Base-by-base conservation (phyloP, 2,329 filamentous ascomycete genomes). In the Coleophoma cylindrospora region DNA sequence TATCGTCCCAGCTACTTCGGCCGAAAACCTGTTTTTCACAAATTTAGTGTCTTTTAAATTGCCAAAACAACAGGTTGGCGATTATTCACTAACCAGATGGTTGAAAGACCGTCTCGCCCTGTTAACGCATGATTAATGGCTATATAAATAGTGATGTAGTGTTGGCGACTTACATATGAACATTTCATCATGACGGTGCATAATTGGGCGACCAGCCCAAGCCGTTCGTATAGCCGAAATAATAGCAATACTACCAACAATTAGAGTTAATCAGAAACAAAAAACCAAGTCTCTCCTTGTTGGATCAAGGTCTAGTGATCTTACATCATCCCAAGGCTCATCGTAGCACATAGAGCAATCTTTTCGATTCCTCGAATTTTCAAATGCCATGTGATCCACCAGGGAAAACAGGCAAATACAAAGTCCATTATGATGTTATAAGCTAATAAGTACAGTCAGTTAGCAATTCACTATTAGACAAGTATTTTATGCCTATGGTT, bases 381-480 rank as follows among this genome's bases (percentile, higher is more conserved):
- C 41, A 79, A 54, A 3, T 66, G 66, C 61, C 71, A 73, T 1
- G 72, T 74, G 17, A 79, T 70, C 19, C 74, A 56, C 74, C 74
- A 77, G 3, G 75, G 75, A 47, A 77, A 74, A 9, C 64, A 49
- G 0, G 76, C 74, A 55, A 79, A 72, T 0, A 75, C 54, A 38
- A 79, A 76, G 51, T 79, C 76, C 72, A 77, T 78, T 27, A 77
- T 64, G 50, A 77, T 73, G 57, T 77, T 78, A 60, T 76, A 77
- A 5, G 75, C 74, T 77, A 52, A 40, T 19, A 14, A 1, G 5
- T 10, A 37, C 44, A 54, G 60, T 57, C 53, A 47, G 44, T 49
- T 51, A 48, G 49, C 49, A 27, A 50, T 47, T 12, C 50, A 49
- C 47, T 19, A 19, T 19, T 27, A n/a, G 15, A 48, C 41, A 48